Conservation (phyloP, 108 stramenopile species). For the Nitzschia sp. region DNA sequence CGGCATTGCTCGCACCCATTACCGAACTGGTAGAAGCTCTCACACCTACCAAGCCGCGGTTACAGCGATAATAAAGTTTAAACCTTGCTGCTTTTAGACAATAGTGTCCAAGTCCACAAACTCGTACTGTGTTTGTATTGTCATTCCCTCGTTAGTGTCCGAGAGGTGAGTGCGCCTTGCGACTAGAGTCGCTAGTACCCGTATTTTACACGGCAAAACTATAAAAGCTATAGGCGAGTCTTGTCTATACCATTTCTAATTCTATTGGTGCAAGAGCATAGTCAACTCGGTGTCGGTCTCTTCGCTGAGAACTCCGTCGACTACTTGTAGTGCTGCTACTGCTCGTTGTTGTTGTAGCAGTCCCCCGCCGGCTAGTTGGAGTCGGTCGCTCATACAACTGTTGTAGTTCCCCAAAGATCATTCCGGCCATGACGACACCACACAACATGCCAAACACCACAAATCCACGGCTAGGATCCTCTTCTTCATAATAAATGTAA, state of each 20-base stretch:
- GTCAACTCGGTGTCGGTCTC: not conserved
- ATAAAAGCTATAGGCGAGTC: too few relatives aligned
- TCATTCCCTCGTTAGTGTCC: too few relatives aligned
- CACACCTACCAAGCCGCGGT: not conserved
- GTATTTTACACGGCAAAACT: too few relatives aligned
- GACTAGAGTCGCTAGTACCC: too few relatives aligned
- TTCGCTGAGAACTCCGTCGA: not conserved
- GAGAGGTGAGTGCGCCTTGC: too few relatives aligned
- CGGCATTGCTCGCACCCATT: not conserved
- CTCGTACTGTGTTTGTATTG: too few relatives aligned
- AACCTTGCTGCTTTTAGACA: too few relatives aligned
- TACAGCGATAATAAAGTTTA: too few relatives aligned
- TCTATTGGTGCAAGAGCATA: constrained; percentile 2
- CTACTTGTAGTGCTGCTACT: constrained; percentile 1
- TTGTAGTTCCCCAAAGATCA: constrained; percentile 14
- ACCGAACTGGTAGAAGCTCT: constrained; percentile 6
- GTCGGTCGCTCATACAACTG: constrained; percentile 2
- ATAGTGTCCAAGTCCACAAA: too few relatives aligned
- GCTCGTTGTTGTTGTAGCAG: not conserved
- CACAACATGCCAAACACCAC: constrained; percentile 12
- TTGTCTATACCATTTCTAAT: constrained; percentile 18
- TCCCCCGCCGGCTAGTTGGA: not conserved
- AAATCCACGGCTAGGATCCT: constrained; percentile 9
- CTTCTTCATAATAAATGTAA: constrained; percentile 14
- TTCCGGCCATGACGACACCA: constrained; percentile 12